Conservation (phyloP, 192 early-diverging fungal genomes). For the Chytriomyces sp. region DNA sequence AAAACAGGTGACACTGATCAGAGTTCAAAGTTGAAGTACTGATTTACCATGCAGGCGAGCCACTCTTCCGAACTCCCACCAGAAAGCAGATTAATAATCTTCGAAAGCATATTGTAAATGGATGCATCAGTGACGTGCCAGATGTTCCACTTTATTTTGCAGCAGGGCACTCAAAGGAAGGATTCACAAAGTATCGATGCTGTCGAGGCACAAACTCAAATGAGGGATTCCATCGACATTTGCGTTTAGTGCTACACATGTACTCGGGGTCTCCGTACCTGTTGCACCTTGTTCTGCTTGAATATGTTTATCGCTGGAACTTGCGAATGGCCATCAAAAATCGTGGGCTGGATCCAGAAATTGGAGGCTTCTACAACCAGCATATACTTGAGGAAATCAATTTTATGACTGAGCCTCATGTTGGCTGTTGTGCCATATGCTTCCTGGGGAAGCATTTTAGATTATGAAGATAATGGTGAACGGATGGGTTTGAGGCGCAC, state of each 20-base stretch:
- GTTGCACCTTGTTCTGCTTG: background rate
- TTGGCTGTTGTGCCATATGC: background rate
- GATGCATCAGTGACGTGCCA: too few relatives aligned
- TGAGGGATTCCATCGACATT: too few relatives aligned
- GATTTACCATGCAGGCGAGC: too few relatives aligned
- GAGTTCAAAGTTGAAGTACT: too few relatives aligned
- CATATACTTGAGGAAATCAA: background rate
- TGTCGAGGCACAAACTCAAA: too few relatives aligned
- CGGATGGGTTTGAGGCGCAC: background rate
- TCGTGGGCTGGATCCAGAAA: background rate
- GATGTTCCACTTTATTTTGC: too few relatives aligned
- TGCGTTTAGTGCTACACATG: too few relatives aligned
- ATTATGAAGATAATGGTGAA: background rate
- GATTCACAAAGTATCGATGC: too few relatives aligned
- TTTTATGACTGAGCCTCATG: background rate
- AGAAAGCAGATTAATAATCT: too few relatives aligned
- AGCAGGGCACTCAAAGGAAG: too few relatives aligned
- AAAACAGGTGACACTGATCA: background rate
- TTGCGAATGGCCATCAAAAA: conserved; percentile 1
- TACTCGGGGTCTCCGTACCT: background rate
- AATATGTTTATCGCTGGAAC: background rate
- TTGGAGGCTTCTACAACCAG: conserved; percentile 2
- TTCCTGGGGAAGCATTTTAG: background rate
- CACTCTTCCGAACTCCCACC: too few relatives aligned
- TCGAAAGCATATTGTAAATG: too few relatives aligned